Evolutionary conservation across 2,329 filamentous ascomycete genomes (phyloP).

Genomic region (Colletotrichum sojae): DNA sequence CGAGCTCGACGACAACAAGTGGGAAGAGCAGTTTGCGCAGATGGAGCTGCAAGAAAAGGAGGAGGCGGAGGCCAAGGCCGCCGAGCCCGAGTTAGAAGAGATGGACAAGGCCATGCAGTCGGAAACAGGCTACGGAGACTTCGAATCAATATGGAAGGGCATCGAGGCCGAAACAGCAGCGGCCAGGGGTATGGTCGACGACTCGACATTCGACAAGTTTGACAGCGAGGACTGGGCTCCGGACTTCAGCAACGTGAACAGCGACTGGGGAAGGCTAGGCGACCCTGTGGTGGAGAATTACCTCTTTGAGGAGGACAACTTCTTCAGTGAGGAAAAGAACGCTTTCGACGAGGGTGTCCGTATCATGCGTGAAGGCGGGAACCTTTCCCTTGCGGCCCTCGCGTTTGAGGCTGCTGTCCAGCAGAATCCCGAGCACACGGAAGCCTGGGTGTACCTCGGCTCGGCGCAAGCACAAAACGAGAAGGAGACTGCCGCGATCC

Average conservation of each 20-base stretch:
- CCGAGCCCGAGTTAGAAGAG: constrained; percentile 88
- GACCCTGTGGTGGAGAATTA: constrained; percentile 91
- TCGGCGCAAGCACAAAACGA: constrained; percentile 97
- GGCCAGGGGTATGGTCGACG: constrained; percentile 79
- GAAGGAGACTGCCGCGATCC: constrained; percentile 96
- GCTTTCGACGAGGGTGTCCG: constrained; percentile 94
- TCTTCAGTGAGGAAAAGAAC: constrained; percentile 84
- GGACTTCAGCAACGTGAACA: constrained; percentile 73
- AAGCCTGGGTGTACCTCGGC: constrained; percentile 94
- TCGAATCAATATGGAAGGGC: constrained; percentile 90
- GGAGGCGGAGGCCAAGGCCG: constrained; percentile 67
- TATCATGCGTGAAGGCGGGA: constrained; percentile 94
- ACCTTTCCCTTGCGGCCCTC: constrained; percentile 91
- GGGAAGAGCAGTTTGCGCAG: constrained; percentile 96
- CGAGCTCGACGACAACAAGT: constrained; percentile 92
- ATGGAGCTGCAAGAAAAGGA: constrained; percentile 79
- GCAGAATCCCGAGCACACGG: constrained; percentile 87
- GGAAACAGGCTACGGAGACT: constrained; percentile 85
- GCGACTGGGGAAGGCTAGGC: constrained; percentile 72
- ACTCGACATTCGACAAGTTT: constrained; percentile 74
- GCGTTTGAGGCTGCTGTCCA: constrained; percentile 97
- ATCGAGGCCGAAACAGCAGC: constrained; percentile 83
- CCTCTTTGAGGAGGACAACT: constrained; percentile 94
- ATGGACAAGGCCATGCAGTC: constrained; percentile 80
- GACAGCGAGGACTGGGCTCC: constrained; percentile 84